Conservation (phyloP, 1,139 yeast genomes). For the Blastobotrys aristatus region DNA sequence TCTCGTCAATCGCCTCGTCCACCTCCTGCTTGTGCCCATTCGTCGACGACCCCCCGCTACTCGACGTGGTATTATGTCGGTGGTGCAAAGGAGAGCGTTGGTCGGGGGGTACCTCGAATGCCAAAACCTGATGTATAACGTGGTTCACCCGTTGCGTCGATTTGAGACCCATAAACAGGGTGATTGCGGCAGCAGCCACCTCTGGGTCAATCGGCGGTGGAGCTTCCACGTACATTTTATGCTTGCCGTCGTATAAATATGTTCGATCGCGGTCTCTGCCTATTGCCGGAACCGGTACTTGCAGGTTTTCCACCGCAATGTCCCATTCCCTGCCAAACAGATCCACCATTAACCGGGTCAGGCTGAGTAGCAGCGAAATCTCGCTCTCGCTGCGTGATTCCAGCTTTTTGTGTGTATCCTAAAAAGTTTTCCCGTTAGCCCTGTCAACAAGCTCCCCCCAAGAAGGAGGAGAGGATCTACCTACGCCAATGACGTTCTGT, state of each 20-base stretch:
- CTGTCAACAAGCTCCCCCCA: neutral
- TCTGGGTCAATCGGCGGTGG: conserved; percentile 29
- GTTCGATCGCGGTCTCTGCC: conserved; percentile 26
- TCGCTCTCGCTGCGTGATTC: conserved; percentile 28
- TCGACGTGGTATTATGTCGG: conserved; percentile 8
- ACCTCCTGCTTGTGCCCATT: no score
- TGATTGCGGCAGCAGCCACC: conserved; percentile 28
- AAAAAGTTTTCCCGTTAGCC: neutral
- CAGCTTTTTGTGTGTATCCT: conserved; percentile 16
- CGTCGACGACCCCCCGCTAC: no score
- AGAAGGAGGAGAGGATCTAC: no score
- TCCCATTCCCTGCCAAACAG: conserved; percentile 34
- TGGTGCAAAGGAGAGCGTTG: conserved; percentile 10
- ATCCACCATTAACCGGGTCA: conserved; percentile 32
- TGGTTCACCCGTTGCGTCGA: conserved; percentile 26
- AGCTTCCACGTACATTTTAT: conserved; percentile 29
- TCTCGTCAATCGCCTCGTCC: conserved; percentile 32
- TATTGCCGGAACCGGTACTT: conserved; percentile 1
- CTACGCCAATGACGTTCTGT: conserved; percentile 11
- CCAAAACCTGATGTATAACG: conserved; percentile 23
- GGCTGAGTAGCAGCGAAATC: conserved; percentile 29
- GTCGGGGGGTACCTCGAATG: conserved; percentile 17
- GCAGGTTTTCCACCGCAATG: conserved; percentile 11
- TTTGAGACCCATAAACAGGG: conserved; percentile 25
- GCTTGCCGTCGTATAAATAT: conserved; percentile 19